Evolutionary conservation across 306 rosid genomes (phyloP), one percentile per base, ranked within the genome.

Genomic region (Acacia melanoxylon): DNA sequence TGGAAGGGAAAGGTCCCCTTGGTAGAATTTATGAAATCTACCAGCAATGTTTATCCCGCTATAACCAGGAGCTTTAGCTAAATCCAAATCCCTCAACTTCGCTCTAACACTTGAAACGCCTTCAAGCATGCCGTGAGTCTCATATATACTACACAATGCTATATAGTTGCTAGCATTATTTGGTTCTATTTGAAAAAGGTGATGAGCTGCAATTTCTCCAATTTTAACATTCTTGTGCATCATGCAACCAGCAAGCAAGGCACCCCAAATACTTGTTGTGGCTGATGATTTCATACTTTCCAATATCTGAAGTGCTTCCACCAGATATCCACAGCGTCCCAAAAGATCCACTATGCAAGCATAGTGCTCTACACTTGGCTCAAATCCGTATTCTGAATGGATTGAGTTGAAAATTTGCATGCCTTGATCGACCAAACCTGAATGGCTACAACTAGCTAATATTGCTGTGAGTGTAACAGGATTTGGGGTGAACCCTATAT

Each of bases 331-430:
- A 22, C 81, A 82, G 27, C 94, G 95, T 75, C 91, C 89, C 62
- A 91, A 81, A 87, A 93, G 94, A 85, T 90, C 91, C 81, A 91
- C 90, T 84, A 87, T 84, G 79, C 95, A 91, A 20, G 94, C 91
- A 86, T 88, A 91, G 81, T 93, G 97, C 87, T 93, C 94, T 31
- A 83, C 91, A 20, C 71, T 80, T 16, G 90, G 91, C 76, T 89
- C 85, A 27, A 93, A 59, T 25, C 89, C 85, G 29, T 82, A 89
- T 76, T 86, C 83, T n/a, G 79, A 87, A 49, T 35, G 41, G 9
- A 86, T 80, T 9, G 89, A 87, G 67, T 76, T 76, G 72, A 93
- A 93, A 82, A 93, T 89, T 48, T 75, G 84, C 82, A 83, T 74
- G 68, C 90, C 97, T 80, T 91, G 89, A 82, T 86, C 82, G 48